Conservation (phyloP, 257 asterid genomes). For the Linderniella brevidens region DNA sequence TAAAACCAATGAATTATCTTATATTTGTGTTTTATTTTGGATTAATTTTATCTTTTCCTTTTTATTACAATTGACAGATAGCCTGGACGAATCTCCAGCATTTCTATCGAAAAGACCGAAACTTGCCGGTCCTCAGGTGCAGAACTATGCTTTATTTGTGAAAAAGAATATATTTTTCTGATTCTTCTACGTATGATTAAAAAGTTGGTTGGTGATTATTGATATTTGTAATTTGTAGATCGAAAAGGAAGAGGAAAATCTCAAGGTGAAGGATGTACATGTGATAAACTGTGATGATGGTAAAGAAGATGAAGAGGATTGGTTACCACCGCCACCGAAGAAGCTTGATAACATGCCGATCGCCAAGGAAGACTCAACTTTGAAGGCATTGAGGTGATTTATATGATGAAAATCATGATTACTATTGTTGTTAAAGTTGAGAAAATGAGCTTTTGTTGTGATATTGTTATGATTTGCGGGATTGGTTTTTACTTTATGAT, state of each 20-base stretch:
- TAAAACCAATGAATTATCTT: not conserved
- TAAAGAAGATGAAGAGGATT: slow-evolving; percentile 70
- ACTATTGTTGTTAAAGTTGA: not conserved
- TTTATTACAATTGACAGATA: slow-evolving; percentile 23
- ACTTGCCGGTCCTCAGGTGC: slow-evolving; percentile 26
- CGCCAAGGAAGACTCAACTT: slow-evolving; percentile 40
- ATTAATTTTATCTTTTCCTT: not conserved
- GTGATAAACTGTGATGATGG: slow-evolving; percentile 28
- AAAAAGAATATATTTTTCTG: too few relatives aligned
- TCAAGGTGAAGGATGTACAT: slow-evolving; percentile 18
- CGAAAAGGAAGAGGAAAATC: slow-evolving; percentile 19
- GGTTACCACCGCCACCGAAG: slow-evolving; percentile 81
- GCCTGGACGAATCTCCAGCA: slow-evolving; percentile 33
- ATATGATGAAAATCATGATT: not conserved
- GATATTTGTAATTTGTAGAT: slow-evolving; percentile 21
- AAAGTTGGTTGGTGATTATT: not conserved
- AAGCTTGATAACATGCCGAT: slow-evolving; percentile 10
- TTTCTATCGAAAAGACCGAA: slow-evolving; percentile 32
- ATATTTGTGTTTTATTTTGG: not conserved
- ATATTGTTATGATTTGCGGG: not conserved
- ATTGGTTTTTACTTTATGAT: too few relatives aligned
- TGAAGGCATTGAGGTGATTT: slow-evolving; percentile 69
- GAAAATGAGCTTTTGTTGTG: not conserved
- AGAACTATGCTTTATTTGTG: too few relatives aligned
- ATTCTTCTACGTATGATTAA: not conserved